Evolutionary conservation across 2,329 filamentous ascomycete genomes (phyloP).

Genomic region (Claviceps arundinis): DNA sequence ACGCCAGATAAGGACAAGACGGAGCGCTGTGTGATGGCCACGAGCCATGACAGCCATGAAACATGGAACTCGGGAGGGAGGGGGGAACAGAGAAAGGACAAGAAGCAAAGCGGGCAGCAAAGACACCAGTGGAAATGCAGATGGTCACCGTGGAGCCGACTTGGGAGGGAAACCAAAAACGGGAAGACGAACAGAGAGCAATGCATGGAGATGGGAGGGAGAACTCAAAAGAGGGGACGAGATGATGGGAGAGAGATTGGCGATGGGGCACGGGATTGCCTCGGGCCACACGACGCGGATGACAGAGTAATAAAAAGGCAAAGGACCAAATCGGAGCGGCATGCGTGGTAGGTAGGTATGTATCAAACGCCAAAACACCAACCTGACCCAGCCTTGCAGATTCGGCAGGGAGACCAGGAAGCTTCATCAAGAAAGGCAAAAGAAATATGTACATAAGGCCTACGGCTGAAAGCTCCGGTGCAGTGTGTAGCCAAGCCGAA

Average conservation of each 20-base stretch:
- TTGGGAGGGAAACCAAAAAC: not conserved
- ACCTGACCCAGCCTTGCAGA: not conserved
- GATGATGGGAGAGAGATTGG: not conserved
- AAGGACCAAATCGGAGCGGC: not conserved
- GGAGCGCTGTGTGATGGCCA: not conserved
- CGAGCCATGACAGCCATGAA: slow-evolving; percentile 4
- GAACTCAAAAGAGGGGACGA: not conserved
- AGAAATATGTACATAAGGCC: not conserved
- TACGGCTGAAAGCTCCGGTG: not conserved
- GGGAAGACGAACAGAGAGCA: not conserved
- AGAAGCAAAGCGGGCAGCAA: not conserved
- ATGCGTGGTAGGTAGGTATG: not conserved
- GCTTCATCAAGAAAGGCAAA: not conserved
- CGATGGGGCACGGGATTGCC: not conserved
- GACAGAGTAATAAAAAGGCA: not conserved
- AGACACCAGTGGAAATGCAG: not conserved
- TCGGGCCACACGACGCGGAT: not conserved
- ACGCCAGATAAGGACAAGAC: not conserved
- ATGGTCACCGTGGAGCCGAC: not conserved
- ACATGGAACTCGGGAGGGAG: slow-evolving; percentile 2
- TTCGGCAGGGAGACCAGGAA: not conserved
- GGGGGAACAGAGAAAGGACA: not conserved
- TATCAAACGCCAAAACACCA: slow-evolving; percentile 3
- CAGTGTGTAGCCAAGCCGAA: too few species aligned
- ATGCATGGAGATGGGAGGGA: not conserved